Conservation (phyloP, 768 basidiomycete genomes). For the Mycena metata region DNA sequence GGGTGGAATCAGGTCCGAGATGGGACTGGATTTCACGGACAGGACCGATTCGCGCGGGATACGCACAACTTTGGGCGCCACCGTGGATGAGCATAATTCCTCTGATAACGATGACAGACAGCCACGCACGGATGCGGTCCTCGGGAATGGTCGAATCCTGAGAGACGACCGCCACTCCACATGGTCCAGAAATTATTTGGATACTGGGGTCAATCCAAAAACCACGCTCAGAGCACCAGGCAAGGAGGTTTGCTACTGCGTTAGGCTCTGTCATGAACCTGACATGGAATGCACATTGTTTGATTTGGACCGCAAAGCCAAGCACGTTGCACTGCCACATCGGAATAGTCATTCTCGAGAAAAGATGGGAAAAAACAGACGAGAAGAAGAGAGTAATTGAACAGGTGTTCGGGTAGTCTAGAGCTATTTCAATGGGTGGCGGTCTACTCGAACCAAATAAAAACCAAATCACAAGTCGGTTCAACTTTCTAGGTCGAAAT, state of each 20-base stretch:
- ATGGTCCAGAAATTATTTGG: conserved; percentile 46
- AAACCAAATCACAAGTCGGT: no score
- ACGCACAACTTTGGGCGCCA: conserved; percentile 63
- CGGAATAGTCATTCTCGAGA: no score
- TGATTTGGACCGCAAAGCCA: background rate
- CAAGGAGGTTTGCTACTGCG: conserved; percentile 49
- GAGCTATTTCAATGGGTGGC: no score
- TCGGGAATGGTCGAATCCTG: conserved; percentile 48
- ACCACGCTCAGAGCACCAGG: conserved; percentile 64
- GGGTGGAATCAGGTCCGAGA: conserved; percentile 58
- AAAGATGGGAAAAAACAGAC: no score
- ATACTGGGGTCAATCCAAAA: conserved; percentile 63
- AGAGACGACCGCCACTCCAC: conserved; percentile 55
- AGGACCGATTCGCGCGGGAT: conserved; percentile 76
- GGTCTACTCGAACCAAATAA: no score
- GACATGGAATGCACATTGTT: conserved; percentile 8
- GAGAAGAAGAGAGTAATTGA: no score
- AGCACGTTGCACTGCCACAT: conserved; percentile 1
- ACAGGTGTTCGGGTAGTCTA: no score
- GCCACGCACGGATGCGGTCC: conserved; percentile 53
- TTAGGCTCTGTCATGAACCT: conserved; percentile 25
- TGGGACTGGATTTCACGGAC: conserved; percentile 68
- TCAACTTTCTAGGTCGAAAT: no score
- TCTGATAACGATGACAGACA: conserved; percentile 5
- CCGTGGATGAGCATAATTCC: conserved; percentile 22